phyloP scores from a whole-genome alignment of 345 rosid species.

The Arabis hirsuta region DNA sequence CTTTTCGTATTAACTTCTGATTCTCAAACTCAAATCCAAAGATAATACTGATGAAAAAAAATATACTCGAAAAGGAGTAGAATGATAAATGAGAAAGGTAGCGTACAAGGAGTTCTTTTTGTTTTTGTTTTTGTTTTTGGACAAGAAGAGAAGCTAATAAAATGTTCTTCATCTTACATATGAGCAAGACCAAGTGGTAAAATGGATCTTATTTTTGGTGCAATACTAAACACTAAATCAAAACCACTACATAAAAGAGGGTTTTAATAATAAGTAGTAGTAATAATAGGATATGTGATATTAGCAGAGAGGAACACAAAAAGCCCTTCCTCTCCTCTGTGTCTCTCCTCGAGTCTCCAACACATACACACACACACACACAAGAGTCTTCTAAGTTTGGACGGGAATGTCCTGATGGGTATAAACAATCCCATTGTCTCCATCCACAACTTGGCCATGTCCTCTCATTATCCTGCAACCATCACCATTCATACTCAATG shows the following conservation, averaged over 20 bases:
- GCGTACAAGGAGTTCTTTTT: slow-evolving; percentile 37
- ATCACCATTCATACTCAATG: not conserved
- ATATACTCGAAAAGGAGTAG: not conserved
- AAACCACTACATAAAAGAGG: slow-evolving; percentile 47
- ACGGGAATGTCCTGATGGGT: slow-evolving; percentile 68
- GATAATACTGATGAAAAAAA: not conserved
- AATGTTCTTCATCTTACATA: slow-evolving; percentile 36
- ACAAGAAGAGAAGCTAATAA: slow-evolving; percentile 33
- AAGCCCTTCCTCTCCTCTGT: slow-evolving; percentile 40
- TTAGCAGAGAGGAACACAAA: slow-evolving; percentile 42
- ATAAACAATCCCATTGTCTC: slow-evolving; percentile 76
- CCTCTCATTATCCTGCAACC: slow-evolving; percentile 91
- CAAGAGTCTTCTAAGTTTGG: slow-evolving; percentile 37
- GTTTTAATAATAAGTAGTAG: slow-evolving; percentile 29
- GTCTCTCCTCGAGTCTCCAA: slow-evolving; percentile 28
- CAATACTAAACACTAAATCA: slow-evolving; percentile 41
- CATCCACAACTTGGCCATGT: slow-evolving; percentile 89
- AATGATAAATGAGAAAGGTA: slow-evolving; percentile 28
- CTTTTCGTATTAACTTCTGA: not conserved
- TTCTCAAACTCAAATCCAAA: not conserved
- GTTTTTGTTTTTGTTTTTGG: not conserved
- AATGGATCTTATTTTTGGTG: slow-evolving; percentile 40
- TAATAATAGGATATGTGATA: slow-evolving; percentile 34
- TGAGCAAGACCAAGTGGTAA: slow-evolving; percentile 39
- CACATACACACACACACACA: slow-evolving; percentile 27